Base-by-base conservation (phyloP, 148 eudicot species). In the Persicaria tinctoria region DNA sequence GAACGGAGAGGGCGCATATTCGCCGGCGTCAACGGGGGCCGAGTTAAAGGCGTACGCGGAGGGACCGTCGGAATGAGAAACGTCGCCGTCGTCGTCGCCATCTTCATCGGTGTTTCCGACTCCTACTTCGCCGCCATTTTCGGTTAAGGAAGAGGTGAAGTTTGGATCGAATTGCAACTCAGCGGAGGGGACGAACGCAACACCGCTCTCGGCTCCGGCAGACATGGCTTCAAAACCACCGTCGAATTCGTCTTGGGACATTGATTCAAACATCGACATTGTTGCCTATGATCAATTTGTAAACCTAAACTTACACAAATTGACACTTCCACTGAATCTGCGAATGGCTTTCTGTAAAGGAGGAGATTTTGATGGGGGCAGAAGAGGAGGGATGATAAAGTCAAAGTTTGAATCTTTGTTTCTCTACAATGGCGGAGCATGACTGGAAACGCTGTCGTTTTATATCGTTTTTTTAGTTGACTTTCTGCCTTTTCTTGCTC, bases 1-100 rank as follows among this genome's bases (percentile, higher is more conserved):
- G 41, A 83, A 84, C 2, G 84, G 84, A 16, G 86, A 78, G 4
- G 82, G 76, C 4, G 76, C 56, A 73, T 81, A 76, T 53, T 41
- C 78, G 7, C 63, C 78, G 49, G 5, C 79, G 49, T 20, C 76
- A 4, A 4, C 76, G 0, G 69, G 51, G 1, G 76, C 17, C 53
- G 53, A 73, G 18, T 57, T 78, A 23, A 73, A 78, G 62, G 32
- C 56, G 73, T 62, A 46, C 54, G 32, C 56, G 73, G 53, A 46
- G 50, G 44, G 74, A 50, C 10, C 44, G 1, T 72, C 48, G 9
- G 77, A 70, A 27, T 63, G 80, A 20, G 80, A 76, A 20, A 73
- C 74, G 11, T 46, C 64, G 51, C 44, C 74, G 32, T 45, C 64
- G 63, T 66, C 80, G 45, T 45, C 64, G 63, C 70, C 80, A 53